Conservation (phyloP, 2,329 filamentous ascomycete species). For the Allantophomopsis lycopodina region DNA sequence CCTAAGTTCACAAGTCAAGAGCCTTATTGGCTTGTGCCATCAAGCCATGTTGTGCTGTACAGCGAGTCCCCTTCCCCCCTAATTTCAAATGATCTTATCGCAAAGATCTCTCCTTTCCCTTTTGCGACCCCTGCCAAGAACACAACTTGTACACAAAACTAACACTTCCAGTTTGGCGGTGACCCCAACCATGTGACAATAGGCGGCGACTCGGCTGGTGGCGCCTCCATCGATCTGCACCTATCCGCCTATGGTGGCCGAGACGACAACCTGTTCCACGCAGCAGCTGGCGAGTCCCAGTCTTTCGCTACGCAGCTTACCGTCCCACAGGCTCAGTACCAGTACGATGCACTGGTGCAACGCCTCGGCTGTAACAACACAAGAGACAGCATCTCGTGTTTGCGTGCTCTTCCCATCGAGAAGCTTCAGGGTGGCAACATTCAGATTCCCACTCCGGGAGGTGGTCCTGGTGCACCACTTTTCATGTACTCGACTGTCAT, state of each 20-base stretch:
- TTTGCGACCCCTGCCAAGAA: too few relatives aligned
- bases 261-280: constrained; percentile 34
- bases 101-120: too few relatives aligned
- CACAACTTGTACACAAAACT: too few relatives aligned
- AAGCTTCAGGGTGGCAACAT: constrained; percentile 28
- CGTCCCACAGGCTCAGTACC: constrained; percentile 31
- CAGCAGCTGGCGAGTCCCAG: constrained; percentile 33
- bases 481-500: constrained; percentile 41
- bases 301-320: constrained; percentile 35
- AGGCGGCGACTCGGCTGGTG: constrained; percentile 57
- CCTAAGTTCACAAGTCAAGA: too few relatives aligned
- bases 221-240: constrained; percentile 48
- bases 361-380: constrained; percentile 25
- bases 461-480: constrained; percentile 21
- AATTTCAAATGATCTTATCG: too few relatives aligned
- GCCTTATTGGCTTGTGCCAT: too few relatives aligned
- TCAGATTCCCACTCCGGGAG: constrained; percentile 22
- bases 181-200: constrained; percentile 54
- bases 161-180: constrained; percentile 44
- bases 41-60: too few relatives aligned
- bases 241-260: constrained; percentile 39
- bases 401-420: constrained; percentile 26
- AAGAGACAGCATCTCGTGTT: constrained; percentile 26
- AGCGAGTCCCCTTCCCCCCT: too few relatives aligned
- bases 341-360: constrained; percentile 33